phyloP scores from a whole-genome alignment of 1,139 yeast genomes.

The Saccharomyces hybrid region DNA sequence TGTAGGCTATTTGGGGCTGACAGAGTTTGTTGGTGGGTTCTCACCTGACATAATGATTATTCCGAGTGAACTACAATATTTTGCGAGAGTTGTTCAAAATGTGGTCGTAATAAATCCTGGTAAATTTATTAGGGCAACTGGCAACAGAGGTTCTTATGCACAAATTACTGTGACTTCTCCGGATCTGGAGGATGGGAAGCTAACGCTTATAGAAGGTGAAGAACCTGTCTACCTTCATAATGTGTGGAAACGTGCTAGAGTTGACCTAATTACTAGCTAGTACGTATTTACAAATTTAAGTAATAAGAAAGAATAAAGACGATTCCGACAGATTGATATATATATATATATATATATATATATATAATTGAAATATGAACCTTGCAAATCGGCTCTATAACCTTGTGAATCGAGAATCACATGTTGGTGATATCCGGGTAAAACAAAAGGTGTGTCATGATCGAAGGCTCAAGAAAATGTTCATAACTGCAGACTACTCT shows the following conservation, averaged over 20 bases:
- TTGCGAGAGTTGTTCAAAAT: conserved; percentile 69
- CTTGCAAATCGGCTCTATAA: neutral
- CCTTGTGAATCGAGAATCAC: neutral
- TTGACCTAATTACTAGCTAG: conserved; percentile 53
- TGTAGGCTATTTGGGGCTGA: conserved; percentile 70
- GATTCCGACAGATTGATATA: too few relatives aligned
- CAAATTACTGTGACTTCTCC: conserved; percentile 52
- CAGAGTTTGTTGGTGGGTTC: conserved; percentile 61
- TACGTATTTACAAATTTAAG: neutral
- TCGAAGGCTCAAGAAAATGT: neutral
- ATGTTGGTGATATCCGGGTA: neutral
- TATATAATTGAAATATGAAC: neutral
- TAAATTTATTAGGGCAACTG: conserved; percentile 49
- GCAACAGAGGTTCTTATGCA: conserved; percentile 61
- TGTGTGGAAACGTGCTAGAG: conserved; percentile 69
- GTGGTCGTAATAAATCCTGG: conserved; percentile 86
- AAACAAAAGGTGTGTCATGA: neutral
- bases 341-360: conserved; percentile 1
- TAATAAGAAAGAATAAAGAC: neutral
- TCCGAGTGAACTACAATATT: conserved; percentile 69
- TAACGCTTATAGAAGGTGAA: conserved; percentile 35
- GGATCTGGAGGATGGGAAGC: conserved; percentile 29
- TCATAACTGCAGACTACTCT: neutral
- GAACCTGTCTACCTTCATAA: conserved; percentile 51
- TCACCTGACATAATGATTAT: conserved; percentile 77